Conservation (phyloP, 495 filamentous ascomycete species). For the Neurospora sp. region DNA sequence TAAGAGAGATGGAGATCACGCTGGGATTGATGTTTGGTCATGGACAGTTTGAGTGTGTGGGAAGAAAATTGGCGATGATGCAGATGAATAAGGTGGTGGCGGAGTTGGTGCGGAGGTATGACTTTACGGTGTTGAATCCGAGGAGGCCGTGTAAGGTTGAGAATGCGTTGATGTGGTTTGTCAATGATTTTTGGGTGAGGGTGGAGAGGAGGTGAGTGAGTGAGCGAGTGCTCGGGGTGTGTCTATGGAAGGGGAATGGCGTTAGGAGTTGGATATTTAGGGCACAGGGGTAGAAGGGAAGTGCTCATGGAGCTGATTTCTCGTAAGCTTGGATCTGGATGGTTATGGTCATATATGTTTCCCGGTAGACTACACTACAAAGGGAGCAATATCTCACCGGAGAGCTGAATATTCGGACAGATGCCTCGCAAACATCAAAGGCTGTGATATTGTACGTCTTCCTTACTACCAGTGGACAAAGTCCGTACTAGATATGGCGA, state of each 20-base stretch:
- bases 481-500: not conserved
- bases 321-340: not conserved
- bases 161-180: constrained; percentile 11
- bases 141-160: constrained; percentile 18
- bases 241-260: not conserved
- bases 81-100: constrained; percentile 42
- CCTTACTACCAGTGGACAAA: not conserved
- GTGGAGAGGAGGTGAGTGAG: constrained; percentile 8
- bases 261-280: not conserved
- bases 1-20: constrained; percentile 27
- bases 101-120: constrained; percentile 10
- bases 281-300: not conserved
- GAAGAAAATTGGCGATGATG: constrained; percentile 26
- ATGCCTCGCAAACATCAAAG: no score
- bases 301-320: not conserved
- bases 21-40: constrained; percentile 25
- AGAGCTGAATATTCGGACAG: not conserved
- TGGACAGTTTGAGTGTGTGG: constrained; percentile 32
- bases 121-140: constrained; percentile 11
- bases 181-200: constrained; percentile 14
- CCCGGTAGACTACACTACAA: not conserved
- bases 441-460: not conserved
- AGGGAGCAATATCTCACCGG: not conserved
- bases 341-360: not conserved
- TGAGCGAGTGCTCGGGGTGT: no score